Base-by-base conservation (phyloP, 441 rosid genomes). In the Jatropha multifida region DNA sequence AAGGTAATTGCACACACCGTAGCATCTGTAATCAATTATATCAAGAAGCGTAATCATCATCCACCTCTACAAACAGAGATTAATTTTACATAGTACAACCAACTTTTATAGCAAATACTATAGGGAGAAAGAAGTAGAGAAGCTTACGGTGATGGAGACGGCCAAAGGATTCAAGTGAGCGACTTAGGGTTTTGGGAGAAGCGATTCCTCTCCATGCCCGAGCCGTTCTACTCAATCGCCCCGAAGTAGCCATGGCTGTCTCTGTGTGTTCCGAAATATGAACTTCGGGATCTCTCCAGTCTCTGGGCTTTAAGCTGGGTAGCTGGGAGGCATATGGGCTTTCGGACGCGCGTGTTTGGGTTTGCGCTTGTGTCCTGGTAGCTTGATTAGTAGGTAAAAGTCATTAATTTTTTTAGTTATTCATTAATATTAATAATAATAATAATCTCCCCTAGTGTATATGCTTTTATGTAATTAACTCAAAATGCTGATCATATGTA, bases 181-280 rank as follows among this genome's bases (percentile, higher is more conserved):
- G 74, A 72, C 60, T 71, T 3, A 85, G 76, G 73, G 77, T 42
- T 82, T 82, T 86, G 55, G 83, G 66, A 42, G 72, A 58, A 54
- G 73, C 68, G 38, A 77, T 74, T 38, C 78, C 46, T 44, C 89
- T 80, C 80, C 85, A 80, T 23, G 74, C 38, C 41, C 86, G 82
- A 54, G 84, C 76, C 61, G 84, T 72, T 77, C 78, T 83, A 61
- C 77, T 61, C 44, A 89, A 77, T 76, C 88, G 77, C 60, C 78
- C 72, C 14, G 81, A 68, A 77, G 79, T 66, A 63, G 85, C 81
- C 93, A 79, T 79, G 15, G 42, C 3, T 56, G 20, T 40, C 63
- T 4, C 4, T 15, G 1, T 20, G 14, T 0, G 48, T 32, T 32
- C 32, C 55, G 18, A 54, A 17, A 18, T 58, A n/a, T 18, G 61